phyloP scores from a whole-genome alignment of 768 basidiomycete genomes.

The Suillus brevipes region DNA sequence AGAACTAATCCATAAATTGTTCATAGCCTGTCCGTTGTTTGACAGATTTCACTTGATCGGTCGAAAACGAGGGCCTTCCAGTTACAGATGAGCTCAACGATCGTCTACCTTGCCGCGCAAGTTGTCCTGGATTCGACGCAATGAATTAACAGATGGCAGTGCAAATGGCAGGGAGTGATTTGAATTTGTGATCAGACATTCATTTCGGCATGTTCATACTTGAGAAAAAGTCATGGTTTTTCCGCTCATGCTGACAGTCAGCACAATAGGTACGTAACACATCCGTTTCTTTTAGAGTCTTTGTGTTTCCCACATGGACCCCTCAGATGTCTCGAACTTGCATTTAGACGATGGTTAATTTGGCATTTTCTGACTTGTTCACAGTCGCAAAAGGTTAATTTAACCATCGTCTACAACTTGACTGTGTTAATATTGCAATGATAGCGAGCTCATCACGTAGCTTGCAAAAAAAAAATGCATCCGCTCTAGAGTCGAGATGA shows the following conservation, averaged over 20 bases:
- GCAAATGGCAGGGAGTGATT: constrained; percentile 3
- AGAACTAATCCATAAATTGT: neutral
- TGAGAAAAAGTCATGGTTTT: neutral
- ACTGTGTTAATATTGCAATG: neutral
- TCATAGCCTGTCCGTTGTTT: neutral
- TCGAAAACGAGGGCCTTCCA: constrained; percentile 13
- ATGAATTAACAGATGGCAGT: neutral
- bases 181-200: constrained; percentile 32
- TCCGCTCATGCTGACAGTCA: neutral
- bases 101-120: constrained; percentile 25
- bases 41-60: neutral
- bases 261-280: neutral
- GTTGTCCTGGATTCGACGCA: neutral
- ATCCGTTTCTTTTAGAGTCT: neutral
- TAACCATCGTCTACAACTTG: neutral
- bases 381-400: neutral
- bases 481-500: neutral
- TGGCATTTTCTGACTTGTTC: neutral
- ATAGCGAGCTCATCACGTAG: neutral
- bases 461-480: neutral
- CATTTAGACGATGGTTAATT: neutral
- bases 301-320: neutral
- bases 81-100: constrained; percentile 10
- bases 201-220: constrained; percentile 42
- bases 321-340: neutral